phyloP scores from a whole-genome alignment of 495 filamentous ascomycete genomes.

The Neurospora sp. region DNA sequence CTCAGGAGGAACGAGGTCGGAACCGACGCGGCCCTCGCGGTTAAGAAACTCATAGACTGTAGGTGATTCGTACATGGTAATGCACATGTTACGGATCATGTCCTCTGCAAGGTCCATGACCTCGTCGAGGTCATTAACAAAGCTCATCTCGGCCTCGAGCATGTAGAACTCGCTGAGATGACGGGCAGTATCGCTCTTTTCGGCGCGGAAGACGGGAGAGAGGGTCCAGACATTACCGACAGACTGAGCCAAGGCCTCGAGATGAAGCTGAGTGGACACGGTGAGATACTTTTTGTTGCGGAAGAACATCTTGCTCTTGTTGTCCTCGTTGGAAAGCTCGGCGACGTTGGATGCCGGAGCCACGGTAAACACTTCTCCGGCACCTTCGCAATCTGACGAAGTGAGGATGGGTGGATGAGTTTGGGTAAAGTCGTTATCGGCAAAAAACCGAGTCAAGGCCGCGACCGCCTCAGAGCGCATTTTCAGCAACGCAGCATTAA shows the following conservation, averaged over 20 bases:
- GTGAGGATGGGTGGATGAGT: conserved; percentile 90
- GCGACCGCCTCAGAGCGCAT: conserved; percentile 74
- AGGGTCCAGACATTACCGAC: conserved; percentile 89
- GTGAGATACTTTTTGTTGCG: conserved; percentile 87
- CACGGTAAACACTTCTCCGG: conserved; percentile 87
- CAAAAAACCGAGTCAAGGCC: conserved; percentile 63
- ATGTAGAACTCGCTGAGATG: conserved; percentile 98
- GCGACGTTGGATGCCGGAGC: conserved; percentile 26
- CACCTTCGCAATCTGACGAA: conserved; percentile 95
- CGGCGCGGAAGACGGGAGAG: conserved; percentile 87
- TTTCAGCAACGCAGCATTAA: conserved; percentile 70
- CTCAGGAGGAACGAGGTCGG: conserved; percentile 25
- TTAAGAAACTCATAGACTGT: conserved; percentile 50
- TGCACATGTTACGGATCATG: conserved; percentile 55
- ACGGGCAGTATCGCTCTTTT: conserved; percentile 86
- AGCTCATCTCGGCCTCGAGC: conserved; percentile 84
- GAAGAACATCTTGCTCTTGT: conserved; percentile 52
- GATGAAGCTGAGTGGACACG: conserved; percentile 87
- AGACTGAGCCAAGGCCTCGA: conserved; percentile 84
- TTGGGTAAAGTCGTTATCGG: conserved; percentile 62
- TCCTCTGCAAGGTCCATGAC: conserved; percentile 75
- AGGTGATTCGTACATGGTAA: conserved; percentile 41
- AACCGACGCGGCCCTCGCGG: conserved; percentile 20
- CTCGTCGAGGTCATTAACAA: conserved; percentile 54
- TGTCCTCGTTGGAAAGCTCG: conserved; percentile 2